Conservation (phyloP, 495 filamentous ascomycete genomes). For the Immersiella caudata region DNA sequence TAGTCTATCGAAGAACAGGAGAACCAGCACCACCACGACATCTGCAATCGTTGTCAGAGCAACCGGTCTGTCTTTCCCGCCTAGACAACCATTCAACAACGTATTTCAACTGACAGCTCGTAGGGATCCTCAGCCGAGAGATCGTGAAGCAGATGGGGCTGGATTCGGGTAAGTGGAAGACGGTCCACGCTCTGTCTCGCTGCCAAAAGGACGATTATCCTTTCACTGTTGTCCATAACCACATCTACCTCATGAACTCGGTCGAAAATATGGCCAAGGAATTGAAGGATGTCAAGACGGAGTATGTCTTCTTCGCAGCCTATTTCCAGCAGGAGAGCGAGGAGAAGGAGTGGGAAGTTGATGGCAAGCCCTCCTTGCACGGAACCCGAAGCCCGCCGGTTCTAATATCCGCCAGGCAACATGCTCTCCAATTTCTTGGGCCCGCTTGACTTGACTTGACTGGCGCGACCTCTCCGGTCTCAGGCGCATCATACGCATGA, state of each 20-base stretch:
- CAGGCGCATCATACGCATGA: slow-evolving; percentile 57
- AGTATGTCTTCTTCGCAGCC: slow-evolving; percentile 55
- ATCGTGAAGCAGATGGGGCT: slow-evolving; percentile 48
- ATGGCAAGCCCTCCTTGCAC: slow-evolving; percentile 30
- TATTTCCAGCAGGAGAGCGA: slow-evolving; percentile 51
- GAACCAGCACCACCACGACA: slow-evolving; percentile 17
- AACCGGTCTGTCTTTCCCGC: slow-evolving; percentile 21
- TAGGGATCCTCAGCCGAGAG: slow-evolving; percentile 54
- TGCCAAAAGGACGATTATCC: slow-evolving; percentile 45
- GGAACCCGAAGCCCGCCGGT: neutral
- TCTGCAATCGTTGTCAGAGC: slow-evolving; percentile 31
- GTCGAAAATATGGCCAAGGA: slow-evolving; percentile 48
- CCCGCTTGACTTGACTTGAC: slow-evolving; percentile 51
- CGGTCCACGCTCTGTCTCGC: slow-evolving; percentile 48
- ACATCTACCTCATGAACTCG: slow-evolving; percentile 47
- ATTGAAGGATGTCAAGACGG: slow-evolving; percentile 44
- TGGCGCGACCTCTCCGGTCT: slow-evolving; percentile 43
- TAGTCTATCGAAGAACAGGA: neutral
- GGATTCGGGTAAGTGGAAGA: slow-evolving; percentile 44
- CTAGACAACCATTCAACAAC: neutral
- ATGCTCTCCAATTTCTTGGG: slow-evolving; percentile 58
- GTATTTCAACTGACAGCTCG: neutral
- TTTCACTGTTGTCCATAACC: slow-evolving; percentile 48
- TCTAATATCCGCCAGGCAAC: slow-evolving; percentile 10
- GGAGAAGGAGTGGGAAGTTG: slow-evolving; percentile 47